Base-by-base conservation (phyloP, 2,329 filamentous ascomycete genomes). In the Thielaviopsis punctulata region DNA sequence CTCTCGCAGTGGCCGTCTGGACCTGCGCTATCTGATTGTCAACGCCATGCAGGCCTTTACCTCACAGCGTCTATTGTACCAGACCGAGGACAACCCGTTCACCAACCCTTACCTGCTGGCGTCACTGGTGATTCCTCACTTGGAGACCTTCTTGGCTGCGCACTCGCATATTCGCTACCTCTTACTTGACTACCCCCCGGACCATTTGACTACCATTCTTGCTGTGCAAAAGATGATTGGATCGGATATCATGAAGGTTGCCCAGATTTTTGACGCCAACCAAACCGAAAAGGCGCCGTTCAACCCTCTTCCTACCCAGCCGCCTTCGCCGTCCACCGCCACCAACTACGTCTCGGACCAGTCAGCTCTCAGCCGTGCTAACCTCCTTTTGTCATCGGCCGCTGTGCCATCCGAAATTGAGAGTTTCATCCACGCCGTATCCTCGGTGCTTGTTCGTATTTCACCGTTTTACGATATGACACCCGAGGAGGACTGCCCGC, bases 41-140 rank as follows among this genome's bases (percentile, higher is more conserved):
- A 79, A 72, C 56, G 75, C 74, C 4, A 77, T 81, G 71, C 77
- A 80, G 60, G 66, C 70, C 0, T 75, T 73, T 56, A 75, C 71
- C 4, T 66, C 71, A 1, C 75, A 75, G 53, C 69, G 69, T 1
- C 62, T 74, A 7, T 60, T 69, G 3, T 69, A 70, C 52, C 73
- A 76, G 55, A 68, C 68, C 3, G 67, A 70, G 27, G 70, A 73
- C 52, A 76, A 76, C 57, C 76, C 75, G 0, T 74, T 79, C 55
- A 66, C 68, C 15, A 73, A 76, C 57, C 69, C 74, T 1, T 65
- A 70, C 21, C 64, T 76, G 15, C 68, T 82, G 2, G 77, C 79
- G 2, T 72, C 73, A 0, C 66, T 80, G 2, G 68, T 82, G 21
- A 66, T 81, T 39, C 75, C 77, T 1, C 75, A 80, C 55, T 66